Evolutionary conservation across 2,329 filamentous ascomycete species (phyloP).

Genomic region (Bipolaris cookei): DNA sequence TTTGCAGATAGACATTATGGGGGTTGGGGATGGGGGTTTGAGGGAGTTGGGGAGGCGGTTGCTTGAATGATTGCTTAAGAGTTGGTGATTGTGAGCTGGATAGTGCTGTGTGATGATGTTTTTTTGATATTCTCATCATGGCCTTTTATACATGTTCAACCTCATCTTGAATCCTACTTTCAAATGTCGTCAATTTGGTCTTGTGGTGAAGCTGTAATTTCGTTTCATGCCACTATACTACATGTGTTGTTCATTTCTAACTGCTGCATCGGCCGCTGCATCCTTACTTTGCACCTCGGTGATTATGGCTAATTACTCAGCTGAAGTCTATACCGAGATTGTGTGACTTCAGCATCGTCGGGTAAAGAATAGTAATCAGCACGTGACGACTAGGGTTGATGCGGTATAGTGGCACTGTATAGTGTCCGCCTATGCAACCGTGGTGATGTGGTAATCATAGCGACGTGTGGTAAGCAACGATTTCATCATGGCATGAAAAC

Average conservation of each 20-base stretch:
- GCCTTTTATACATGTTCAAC: not conserved
- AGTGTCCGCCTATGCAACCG: not conserved
- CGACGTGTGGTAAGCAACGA: not conserved
- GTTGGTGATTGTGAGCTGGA: not conserved
- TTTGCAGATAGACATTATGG: slow-evolving; percentile 26
- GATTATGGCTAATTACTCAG: not conserved
- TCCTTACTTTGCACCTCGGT: not conserved
- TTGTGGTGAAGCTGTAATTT: too few relatives aligned
- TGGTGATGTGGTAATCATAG: not conserved
- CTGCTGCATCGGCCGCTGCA: slow-evolving; percentile 2
- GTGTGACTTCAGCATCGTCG: too few relatives aligned
- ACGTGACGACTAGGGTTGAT: not conserved
- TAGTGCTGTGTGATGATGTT: not conserved
- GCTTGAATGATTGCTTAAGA: not conserved
- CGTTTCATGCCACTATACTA: not conserved
- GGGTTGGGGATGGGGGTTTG: not conserved
- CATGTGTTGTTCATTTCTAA: not conserved
- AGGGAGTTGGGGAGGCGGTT: not conserved
- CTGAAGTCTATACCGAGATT: not conserved
- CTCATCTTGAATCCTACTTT: not conserved
- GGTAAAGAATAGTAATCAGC: not conserved
- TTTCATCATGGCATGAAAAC: not conserved
- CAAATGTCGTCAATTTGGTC: too few relatives aligned
- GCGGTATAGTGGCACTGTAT: not conserved
- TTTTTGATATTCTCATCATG: not conserved